Evolutionary conservation across 371 early-diverging fungal species (phyloP).

Genomic region (Syncephalastrum sp.): DNA sequence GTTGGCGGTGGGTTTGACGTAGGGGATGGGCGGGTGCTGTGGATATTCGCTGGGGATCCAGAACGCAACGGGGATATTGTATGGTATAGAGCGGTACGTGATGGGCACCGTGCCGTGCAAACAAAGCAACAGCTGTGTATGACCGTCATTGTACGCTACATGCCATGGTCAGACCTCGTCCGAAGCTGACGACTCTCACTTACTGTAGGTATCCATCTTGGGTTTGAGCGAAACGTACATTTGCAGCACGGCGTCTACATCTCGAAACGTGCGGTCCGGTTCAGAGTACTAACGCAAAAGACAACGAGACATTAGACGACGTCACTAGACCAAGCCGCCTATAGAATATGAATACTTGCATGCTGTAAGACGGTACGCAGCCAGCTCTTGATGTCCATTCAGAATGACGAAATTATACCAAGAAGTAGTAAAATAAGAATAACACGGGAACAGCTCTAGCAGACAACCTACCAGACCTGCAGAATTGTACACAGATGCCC

Average conservation of each 20-base stretch:
- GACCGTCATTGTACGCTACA: conserved; percentile 72
- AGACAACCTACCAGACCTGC: too few relatives aligned
- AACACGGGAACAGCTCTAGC: too few relatives aligned
- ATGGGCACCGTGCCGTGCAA: conserved; percentile 88
- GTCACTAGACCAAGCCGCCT: background rate
- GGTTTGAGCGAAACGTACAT: conserved; percentile 65
- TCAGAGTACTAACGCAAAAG: conserved; percentile 57
- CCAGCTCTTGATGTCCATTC: conserved; percentile 28
- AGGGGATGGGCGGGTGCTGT: conserved; percentile 73
- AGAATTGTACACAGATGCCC: too few relatives aligned
- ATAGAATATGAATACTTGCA: conserved; percentile 8
- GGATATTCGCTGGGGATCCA: conserved; percentile 90
- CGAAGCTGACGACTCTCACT: conserved; percentile 8
- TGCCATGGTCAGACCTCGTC: background rate
- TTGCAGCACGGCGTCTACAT: conserved; percentile 68
- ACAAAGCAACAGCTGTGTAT: conserved; percentile 70
- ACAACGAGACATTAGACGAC: background rate
- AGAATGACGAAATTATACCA: background rate
- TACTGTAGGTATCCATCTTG: conserved; percentile 74
- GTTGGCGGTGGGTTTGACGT: conserved; percentile 83
- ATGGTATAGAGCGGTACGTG: conserved; percentile 73
- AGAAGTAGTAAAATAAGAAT: too few relatives aligned
- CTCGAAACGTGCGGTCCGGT: conserved; percentile 64
- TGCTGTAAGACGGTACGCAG: conserved; percentile 30
- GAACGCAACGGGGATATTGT: conserved; percentile 90